These are phyloP conservation scores for Puccinia horiana DNA, from an alignment of 1,284 basidiomycete genomes.

Conservation along the genomic window DNA sequence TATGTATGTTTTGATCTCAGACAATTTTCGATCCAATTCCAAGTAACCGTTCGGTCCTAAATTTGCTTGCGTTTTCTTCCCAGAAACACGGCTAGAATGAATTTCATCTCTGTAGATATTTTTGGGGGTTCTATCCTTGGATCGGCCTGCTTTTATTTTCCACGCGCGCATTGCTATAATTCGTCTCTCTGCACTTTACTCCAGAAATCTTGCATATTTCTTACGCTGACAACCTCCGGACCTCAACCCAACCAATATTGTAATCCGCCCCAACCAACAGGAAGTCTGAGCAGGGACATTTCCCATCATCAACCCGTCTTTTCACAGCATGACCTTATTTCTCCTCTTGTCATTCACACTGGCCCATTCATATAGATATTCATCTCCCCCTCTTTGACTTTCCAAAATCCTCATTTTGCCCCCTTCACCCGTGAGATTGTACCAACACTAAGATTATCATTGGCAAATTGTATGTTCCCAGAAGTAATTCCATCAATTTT, in stretches of 20 bases:
- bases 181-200: background rate
- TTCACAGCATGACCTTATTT: background rate
- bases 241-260: background rate
- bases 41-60: background rate
- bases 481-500: background rate
- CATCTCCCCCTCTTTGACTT: background rate
- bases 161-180: background rate
- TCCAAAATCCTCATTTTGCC: background rate
- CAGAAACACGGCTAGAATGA: constrained; percentile 7
- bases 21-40: background rate
- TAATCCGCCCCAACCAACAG: background rate
- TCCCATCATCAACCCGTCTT: background rate
- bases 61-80: background rate
- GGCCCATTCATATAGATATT: too few species aligned
- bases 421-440: background rate
- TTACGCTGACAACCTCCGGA: background rate
- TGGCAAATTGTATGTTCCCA: background rate
- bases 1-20: constrained; percentile 20
- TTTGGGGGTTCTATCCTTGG: background rate
- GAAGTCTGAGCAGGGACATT: background rate
- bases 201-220: background rate
- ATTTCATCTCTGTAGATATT: background rate
- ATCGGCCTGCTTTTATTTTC: background rate
- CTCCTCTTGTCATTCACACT: background rate
- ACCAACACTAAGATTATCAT: background rate